Conservation (phyloP, 495 filamentous ascomycete genomes). For the Trichodelitschia bisporula region DNA sequence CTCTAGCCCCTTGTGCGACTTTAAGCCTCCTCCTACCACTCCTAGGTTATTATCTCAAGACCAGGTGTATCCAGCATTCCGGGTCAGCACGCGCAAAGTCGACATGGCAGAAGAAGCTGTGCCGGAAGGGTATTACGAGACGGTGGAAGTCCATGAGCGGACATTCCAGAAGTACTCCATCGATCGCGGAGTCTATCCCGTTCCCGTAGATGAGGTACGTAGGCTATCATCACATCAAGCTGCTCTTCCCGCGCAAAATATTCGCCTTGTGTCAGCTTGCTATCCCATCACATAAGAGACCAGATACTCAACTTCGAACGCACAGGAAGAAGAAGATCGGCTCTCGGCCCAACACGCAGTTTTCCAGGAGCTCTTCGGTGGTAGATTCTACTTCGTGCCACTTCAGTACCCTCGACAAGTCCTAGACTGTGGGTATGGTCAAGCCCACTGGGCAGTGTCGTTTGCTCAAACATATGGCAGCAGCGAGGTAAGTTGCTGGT, state of each 20-base stretch:
- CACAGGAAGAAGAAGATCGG: constrained; percentile 58
- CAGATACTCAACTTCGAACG: too few relatives aligned
- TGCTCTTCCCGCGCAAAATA: background rate
- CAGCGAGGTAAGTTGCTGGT: constrained; percentile 34
- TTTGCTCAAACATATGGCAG: constrained; percentile 44
- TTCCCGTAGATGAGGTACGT: constrained; percentile 66
- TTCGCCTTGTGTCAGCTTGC: constrained; percentile 2
- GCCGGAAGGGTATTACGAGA: constrained; percentile 1
- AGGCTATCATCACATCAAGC: background rate
- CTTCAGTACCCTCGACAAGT: constrained; percentile 25
- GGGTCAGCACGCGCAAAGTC: too few relatives aligned
- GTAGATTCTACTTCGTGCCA: constrained; percentile 57
- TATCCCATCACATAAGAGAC: background rate
- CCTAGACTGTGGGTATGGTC: constrained; percentile 18
- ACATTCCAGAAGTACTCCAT: constrained; percentile 18
- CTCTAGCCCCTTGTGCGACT: too few relatives aligned
- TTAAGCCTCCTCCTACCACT: too few relatives aligned
- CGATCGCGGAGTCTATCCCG: constrained; percentile 46
- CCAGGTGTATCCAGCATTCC: too few relatives aligned
- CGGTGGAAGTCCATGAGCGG: constrained; percentile 11
- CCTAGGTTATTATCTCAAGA: too few relatives aligned
- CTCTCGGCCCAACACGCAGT: constrained; percentile 45
- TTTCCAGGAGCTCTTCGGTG: constrained; percentile 48
- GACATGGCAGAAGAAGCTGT: too few relatives aligned
- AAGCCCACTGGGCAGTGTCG: constrained; percentile 56